phyloP scores from a whole-genome alignment of 768 basidiomycete genomes.

The Boletus sensibilis region DNA sequence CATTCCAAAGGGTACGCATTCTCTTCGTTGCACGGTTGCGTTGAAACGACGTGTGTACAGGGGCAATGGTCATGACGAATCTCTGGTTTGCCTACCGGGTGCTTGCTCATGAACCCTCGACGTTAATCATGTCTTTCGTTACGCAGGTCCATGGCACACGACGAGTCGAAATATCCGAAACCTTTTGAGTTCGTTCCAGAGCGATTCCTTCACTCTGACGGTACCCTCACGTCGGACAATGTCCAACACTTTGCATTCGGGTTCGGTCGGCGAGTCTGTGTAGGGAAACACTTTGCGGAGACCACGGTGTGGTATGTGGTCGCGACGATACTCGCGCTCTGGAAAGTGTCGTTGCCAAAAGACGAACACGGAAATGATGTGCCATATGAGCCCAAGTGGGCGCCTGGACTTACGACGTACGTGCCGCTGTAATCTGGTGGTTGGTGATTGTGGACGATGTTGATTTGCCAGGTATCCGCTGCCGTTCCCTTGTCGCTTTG shows the following conservation, averaged over 20 bases:
- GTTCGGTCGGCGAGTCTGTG: constrained; percentile 23
- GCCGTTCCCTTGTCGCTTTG: constrained; percentile 16
- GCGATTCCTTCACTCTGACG: constrained; percentile 32
- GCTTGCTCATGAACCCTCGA: neutral
- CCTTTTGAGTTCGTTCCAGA: constrained; percentile 37
- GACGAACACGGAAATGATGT: constrained; percentile 13
- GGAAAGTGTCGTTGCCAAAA: constrained; percentile 11
- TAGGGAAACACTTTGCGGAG: constrained; percentile 19
- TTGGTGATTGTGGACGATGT: neutral
- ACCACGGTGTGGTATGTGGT: constrained; percentile 14
- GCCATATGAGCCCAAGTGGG: constrained; percentile 12
- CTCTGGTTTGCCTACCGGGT: constrained; percentile 23
- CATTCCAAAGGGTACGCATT: constrained; percentile 4
- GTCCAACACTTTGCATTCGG: constrained; percentile 18
- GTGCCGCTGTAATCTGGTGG: neutral
- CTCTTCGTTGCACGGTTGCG: neutral
- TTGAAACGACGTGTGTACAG: constrained; percentile 6
- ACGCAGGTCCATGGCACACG: constrained; percentile 17
- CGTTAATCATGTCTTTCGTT: neutral
- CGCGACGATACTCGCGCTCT: constrained; percentile 19
- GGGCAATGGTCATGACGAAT: constrained; percentile 28
- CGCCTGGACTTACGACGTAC: constrained; percentile 13
- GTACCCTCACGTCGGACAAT: constrained; percentile 14
- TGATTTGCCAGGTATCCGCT: constrained; percentile 10
- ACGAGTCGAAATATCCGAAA: constrained; percentile 33